Conservation (phyloP, 2,329 filamentous ascomycete genomes). For the Claviceps pusilla region DNA sequence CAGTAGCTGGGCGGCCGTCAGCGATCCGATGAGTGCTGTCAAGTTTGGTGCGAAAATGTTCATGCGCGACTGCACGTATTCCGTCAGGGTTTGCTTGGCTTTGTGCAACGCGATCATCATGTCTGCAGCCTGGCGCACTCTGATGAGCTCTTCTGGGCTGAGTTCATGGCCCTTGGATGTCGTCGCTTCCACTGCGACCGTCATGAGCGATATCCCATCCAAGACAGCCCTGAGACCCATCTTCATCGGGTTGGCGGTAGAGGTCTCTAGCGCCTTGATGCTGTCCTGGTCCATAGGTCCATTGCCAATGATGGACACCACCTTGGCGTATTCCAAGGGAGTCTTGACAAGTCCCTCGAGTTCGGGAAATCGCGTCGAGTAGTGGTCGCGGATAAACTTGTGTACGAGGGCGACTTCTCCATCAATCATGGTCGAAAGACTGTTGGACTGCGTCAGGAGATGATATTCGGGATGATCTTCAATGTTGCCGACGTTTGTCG, state of each 20-base stretch:
- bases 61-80: slow-evolving; percentile 96
- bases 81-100: slow-evolving; percentile 73
- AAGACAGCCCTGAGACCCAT: slow-evolving; percentile 65
- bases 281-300: slow-evolving; percentile 68
- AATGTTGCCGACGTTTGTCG: slow-evolving; percentile 60
- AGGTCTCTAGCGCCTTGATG: slow-evolving; percentile 65
- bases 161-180: slow-evolving; percentile 73
- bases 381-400: slow-evolving; percentile 93
- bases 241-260: slow-evolving; percentile 63
- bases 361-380: slow-evolving; percentile 85
- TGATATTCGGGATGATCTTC: slow-evolving; percentile 89
- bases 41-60: slow-evolving; percentile 89
- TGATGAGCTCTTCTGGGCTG: slow-evolving; percentile 56
- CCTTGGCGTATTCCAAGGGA: slow-evolving; percentile 87
- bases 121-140: slow-evolving; percentile 64
- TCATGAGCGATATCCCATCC: slow-evolving; percentile 84
- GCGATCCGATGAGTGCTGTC: slow-evolving; percentile 75
- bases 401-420: slow-evolving; percentile 86
- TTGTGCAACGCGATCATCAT: slow-evolving; percentile 79
- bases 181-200: slow-evolving; percentile 86
- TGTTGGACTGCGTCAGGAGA: slow-evolving; percentile 76
- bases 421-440: slow-evolving; percentile 80
- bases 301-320: slow-evolving; percentile 84
- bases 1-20: slow-evolving; percentile 90
- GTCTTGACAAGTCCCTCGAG: slow-evolving; percentile 81